Evolutionary conservation across 208 protist species (phyloP), one percentile per base, ranked within the genome.

Genomic region (Trypanosoma mega): DNA sequence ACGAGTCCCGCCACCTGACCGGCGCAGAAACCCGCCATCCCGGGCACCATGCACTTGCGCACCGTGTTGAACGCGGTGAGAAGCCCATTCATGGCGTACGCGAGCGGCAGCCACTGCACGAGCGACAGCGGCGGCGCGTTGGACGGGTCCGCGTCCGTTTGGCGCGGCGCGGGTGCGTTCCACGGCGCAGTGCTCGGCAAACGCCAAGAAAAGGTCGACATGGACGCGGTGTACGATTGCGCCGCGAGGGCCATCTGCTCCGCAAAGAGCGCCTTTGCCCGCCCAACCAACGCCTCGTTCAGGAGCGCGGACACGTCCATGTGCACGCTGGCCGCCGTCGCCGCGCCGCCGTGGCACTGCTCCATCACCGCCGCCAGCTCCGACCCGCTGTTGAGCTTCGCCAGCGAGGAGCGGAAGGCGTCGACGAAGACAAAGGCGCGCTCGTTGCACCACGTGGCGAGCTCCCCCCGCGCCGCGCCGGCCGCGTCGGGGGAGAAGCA

Each of bases 71-170:
- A 85, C 47, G 82, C 77, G 24, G 75, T 62, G 18, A 92, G 70
- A 14, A 82, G 37, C 29, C 88, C 88, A 60, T 95, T 95, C 20
- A 95, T 51, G 6, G 83, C 85, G 63, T 92, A 92, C 12, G 88
- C 82, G 24, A 95, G 74, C 27, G 88, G 88, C 21, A 88, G 71
- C 75, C 75, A 90, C 51, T 85, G 70, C 39, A 78, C 41, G 43
- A 95, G 80, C 47, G 34, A 49, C 9, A 71, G 36, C n/a, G 73
- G 73, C 18, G 60, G 60, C 36, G 54, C 24, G 39, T 48, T 5
- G 60, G 47, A 52, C 30, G 34, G 30, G 26, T 31, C 58, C 16
- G 66, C 14, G 2, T 53, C n/a, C 20, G 69, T 14, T 21, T 36
- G 34, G 18, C 57, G 21, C 46, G 62, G 24, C 16, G 44, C 52